These are phyloP conservation scores for Tricholoma saponaceum DNA, from an alignment of 768 basidiomycete species.

Conservation along the genomic window DNA sequence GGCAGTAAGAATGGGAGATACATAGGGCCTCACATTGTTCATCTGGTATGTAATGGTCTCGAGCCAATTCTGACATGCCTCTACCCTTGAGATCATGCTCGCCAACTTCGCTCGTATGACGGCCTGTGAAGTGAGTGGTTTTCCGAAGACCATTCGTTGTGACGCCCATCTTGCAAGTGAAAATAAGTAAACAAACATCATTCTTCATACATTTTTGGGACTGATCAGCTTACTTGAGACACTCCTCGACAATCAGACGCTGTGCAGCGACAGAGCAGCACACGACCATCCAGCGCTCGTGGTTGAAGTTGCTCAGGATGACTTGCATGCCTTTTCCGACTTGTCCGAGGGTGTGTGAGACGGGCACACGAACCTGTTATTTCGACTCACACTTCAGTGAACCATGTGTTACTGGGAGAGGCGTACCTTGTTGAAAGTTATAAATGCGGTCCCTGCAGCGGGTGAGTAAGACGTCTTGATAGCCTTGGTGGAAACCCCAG, in stretches of 20 bases:
- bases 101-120: conserved; percentile 89
- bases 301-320: conserved; percentile 84
- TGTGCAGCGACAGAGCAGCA: conserved; percentile 70
- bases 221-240: conserved; percentile 57
- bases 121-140: conserved; percentile 74
- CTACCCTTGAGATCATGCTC: conserved; percentile 85
- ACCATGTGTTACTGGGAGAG: not conserved
- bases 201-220: conserved; percentile 4
- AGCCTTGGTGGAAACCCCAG: conserved; percentile 75
- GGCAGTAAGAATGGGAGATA: conserved; percentile 11
- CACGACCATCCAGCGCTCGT: conserved; percentile 87
- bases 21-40: conserved; percentile 58
- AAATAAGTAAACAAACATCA: conserved; percentile 1
- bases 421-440: conserved; percentile 67
- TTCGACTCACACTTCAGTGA: not conserved
- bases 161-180: conserved; percentile 65
- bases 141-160: conserved; percentile 89
- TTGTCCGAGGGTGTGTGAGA: conserved; percentile 83
- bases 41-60: conserved; percentile 90
- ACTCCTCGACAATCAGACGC: conserved; percentile 83
- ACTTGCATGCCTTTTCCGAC: conserved; percentile 81
- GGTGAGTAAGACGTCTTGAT: conserved; percentile 93
- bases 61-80: conserved; percentile 84
- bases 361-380: conserved; percentile 64
- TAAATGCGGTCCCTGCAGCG: conserved; percentile 86